Percentiles rank a stretch among this genome's conserved stretches.
These are phyloP conservation scores for Boletus sensibilis DNA, from an alignment of 768 basidiomycete species.

Conservation along the genomic window DNA sequence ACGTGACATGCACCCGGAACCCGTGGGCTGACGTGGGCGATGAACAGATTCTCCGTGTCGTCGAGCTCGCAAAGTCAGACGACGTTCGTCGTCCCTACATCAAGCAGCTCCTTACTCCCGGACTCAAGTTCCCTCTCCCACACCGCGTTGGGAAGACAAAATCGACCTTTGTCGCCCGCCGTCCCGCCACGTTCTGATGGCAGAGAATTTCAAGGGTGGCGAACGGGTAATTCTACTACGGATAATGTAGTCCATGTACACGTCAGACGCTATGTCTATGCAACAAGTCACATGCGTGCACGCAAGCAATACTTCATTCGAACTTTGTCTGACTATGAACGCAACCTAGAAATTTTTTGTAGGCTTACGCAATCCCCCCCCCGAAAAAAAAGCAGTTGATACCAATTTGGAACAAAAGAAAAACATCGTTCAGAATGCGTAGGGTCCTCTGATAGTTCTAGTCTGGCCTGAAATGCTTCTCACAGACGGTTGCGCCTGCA, in stretches of 20 bases:
- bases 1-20: background rate
- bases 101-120: conserved; percentile 88
- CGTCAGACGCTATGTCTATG: conserved; percentile 11
- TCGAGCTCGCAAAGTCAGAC: conserved; percentile 89
- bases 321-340: background rate
- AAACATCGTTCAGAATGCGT: background rate
- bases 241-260: conserved; percentile 16
- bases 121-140: conserved; percentile 96
- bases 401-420: background rate
- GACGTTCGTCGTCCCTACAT: conserved; percentile 97
- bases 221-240: conserved; percentile 1
- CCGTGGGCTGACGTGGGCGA: background rate
- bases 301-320: background rate
- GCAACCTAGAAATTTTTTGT: background rate
- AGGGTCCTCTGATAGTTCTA: background rate
- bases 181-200: conserved; percentile 69
- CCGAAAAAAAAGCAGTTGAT: background rate
- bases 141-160: conserved; percentile 79
- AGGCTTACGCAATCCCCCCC: background rate
- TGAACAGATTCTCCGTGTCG: conserved; percentile 88
- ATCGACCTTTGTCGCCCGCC: conserved; percentile 76
- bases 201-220: too few relatives aligned
- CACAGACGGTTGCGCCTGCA: conserved; percentile 39
- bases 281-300: conserved; percentile 12
- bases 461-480: background rate